phyloP scores from a whole-genome alignment of 768 basidiomycete species.

The Pleurotus citrinopileatus region DNA sequence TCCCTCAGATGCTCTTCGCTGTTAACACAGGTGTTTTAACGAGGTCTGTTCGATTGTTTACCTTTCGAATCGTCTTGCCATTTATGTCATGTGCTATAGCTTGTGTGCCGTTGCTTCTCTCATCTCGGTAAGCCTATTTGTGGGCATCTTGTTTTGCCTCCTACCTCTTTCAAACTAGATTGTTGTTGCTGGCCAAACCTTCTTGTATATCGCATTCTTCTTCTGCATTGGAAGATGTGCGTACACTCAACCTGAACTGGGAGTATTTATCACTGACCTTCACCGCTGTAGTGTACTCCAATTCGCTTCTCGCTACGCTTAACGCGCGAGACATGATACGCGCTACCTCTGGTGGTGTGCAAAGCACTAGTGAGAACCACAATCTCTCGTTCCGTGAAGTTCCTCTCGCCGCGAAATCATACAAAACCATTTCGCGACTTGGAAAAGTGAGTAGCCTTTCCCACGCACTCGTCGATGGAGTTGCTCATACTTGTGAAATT shows the following conservation, averaged over 20 bases:
- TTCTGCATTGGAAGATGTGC: conserved; percentile 48
- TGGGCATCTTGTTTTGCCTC: not conserved
- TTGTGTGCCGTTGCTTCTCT: conserved; percentile 47
- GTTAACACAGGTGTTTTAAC: conserved; percentile 45
- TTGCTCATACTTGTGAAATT: conserved; percentile 13
- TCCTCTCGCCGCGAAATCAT: not conserved
- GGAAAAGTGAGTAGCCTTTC: not conserved
- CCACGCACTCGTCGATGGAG: not conserved
- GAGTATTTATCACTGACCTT: not conserved
- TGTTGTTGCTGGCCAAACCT: conserved; percentile 30
- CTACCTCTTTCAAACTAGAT: conserved; percentile 31
- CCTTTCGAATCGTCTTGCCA: conserved; percentile 26
- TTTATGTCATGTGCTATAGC: conserved; percentile 19
- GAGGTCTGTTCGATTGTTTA: conserved; percentile 25
- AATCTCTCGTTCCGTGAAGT: conserved; percentile 14
- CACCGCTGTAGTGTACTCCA: conserved; percentile 39
- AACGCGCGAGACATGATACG: conserved; percentile 42
- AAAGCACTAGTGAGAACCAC: conserved; percentile 22
- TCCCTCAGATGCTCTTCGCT: conserved; percentile 46
- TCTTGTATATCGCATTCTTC: conserved; percentile 51
- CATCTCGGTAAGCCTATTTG: conserved; percentile 33
- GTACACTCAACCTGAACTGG: conserved; percentile 14
- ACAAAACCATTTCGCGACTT: conserved; percentile 1
- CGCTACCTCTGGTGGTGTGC: conserved; percentile 28
- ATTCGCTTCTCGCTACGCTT: conserved; percentile 50